Evolutionary conservation across 306 rosid species (phyloP).

Genomic region (Abrus precatorius): DNA sequence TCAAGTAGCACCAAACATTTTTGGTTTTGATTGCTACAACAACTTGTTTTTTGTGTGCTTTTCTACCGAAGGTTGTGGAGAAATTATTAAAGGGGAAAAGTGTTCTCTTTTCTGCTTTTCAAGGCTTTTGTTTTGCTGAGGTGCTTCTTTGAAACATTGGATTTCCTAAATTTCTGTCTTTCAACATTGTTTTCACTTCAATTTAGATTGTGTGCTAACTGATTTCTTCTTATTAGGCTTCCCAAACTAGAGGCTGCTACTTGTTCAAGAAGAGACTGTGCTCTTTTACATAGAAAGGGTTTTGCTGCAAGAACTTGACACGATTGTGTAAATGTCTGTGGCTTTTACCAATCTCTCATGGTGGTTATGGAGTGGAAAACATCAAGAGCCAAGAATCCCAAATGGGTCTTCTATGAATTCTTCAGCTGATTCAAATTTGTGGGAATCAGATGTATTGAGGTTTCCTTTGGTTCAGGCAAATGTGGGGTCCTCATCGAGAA

Average conservation of each 20-base stretch:
- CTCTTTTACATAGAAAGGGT: not conserved
- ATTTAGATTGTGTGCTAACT: conserved; percentile 30
- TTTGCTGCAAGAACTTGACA: conserved; percentile 34
- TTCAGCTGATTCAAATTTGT: conserved; percentile 56
- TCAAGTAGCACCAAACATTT: conserved; percentile 33
- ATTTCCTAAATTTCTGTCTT: conserved; percentile 7
- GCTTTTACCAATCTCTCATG: conserved; percentile 85
- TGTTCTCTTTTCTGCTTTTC: not conserved
- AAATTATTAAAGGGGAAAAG: not conserved
- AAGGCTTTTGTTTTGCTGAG: conserved; percentile 29
- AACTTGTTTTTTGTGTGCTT: not conserved
- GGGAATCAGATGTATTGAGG: conserved; percentile 83
- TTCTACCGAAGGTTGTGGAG: not conserved
- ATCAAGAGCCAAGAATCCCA: conserved; percentile 72
- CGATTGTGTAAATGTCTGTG: conserved; percentile 69
- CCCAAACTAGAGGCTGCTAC: conserved; percentile 19
- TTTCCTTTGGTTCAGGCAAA: conserved; percentile 69
- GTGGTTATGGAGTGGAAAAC: conserved; percentile 93
- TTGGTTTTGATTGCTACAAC: not conserved
- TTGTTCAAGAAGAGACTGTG: conserved; percentile 15
- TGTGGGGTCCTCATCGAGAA: conserved; percentile 74
- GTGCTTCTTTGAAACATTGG: conserved; percentile 2
- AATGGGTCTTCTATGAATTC: conserved; percentile 67
- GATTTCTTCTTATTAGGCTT: conserved; percentile 46
- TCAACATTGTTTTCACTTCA: conserved; percentile 13